Base-by-base conservation (phyloP, 2,329 filamentous ascomycete species). In the Epichloe typhina region DNA sequence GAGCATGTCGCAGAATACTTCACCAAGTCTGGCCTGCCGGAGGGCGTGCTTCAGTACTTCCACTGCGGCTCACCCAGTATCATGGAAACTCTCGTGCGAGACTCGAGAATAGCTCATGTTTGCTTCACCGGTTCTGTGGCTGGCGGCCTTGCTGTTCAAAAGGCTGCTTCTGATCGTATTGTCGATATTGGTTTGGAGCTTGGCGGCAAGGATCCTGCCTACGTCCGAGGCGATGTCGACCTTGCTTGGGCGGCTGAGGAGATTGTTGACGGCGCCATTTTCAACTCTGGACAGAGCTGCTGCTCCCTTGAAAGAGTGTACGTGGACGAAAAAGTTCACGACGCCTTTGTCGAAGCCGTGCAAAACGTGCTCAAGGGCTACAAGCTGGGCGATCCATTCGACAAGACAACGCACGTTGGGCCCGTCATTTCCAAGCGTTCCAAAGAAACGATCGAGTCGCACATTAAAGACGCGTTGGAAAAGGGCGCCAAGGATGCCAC, bases 231-330 rank as follows among this genome's bases (percentile, higher is more conserved):
- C 6, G 91, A 97, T 61, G 88, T 95, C 1, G 89, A 97, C 64
- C 69, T 95, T 46, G 80, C 81, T 46, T 96, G 90, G 91, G 90
- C 85, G 0, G 91, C 91, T 0, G 89, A 86, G 58, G 89, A 96
- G 69, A 93, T 97, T 60, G 88, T 97, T 13, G 91, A 97, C 59
- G 91, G 91, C 19, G 84, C 89, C n/a, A 75, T 97, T 52, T 97
- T 97, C 76, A 97, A 97, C 72, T 95, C 90, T 48, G 91, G 91
- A n/a, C 91, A 97, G 72, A 95, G 88, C 65, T 97, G 91, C 74
- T 97, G 91, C 69, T 86, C 88, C 23, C 75, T 97, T 50, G 91
- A 97, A 71, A 78, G 91, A 36, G 81, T 97, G 19, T 97, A 97
- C 61, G 90, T 97, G 5, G 82, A 93, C 61, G 84, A 86, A 62